Evolutionary conservation across 371 early-diverging fungal species (phyloP).

Genomic region (Rhizopus arrhizus): DNA sequence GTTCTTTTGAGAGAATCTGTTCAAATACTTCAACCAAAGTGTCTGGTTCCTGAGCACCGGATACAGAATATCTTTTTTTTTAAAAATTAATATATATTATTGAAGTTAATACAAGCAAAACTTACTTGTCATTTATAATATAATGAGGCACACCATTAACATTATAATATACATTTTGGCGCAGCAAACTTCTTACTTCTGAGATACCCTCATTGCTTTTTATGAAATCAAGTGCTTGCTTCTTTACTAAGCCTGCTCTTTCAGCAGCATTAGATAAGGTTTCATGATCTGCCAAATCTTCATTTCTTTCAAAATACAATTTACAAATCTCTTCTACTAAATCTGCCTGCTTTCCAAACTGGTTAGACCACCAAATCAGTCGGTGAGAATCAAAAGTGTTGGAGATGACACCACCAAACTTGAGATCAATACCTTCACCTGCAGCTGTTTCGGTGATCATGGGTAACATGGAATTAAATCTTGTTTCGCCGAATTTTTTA

Average conservation of each 20-base stretch:
- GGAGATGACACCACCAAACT: conserved; percentile 61
- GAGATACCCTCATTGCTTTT: conserved; percentile 53
- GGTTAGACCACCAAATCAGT: conserved; percentile 60
- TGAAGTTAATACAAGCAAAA: background rate
- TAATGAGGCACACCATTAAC: conserved; percentile 73
- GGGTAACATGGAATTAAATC: conserved; percentile 49
- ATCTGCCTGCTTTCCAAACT: conserved; percentile 55
- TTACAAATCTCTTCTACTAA: conserved; percentile 65
- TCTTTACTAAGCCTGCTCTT: conserved; percentile 59
- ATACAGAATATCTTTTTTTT: conserved; percentile 42
- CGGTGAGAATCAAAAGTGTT: conserved; percentile 75
- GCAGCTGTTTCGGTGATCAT: conserved; percentile 56
- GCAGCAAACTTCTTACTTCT: conserved; percentile 46
- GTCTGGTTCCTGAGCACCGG: conserved; percentile 72
- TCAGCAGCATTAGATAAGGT: conserved; percentile 60
- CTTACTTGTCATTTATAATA: conserved; percentile 61
- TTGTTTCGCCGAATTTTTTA: conserved; percentile 62
- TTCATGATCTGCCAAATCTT: conserved; percentile 61
- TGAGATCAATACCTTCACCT: conserved; percentile 64
- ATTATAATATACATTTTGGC: conserved; percentile 38
- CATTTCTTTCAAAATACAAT: conserved; percentile 68
- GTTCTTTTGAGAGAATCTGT: conserved; percentile 24
- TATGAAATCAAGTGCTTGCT: conserved; percentile 49
- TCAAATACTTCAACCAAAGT: conserved; percentile 59
- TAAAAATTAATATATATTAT: background rate